A percentile compares a stretch with the other conserved stretches of the same genome.
phyloP scores from a whole-genome alignment of 2,329 filamentous ascomycete species.

The Aureobasidium mangrovei region DNA sequence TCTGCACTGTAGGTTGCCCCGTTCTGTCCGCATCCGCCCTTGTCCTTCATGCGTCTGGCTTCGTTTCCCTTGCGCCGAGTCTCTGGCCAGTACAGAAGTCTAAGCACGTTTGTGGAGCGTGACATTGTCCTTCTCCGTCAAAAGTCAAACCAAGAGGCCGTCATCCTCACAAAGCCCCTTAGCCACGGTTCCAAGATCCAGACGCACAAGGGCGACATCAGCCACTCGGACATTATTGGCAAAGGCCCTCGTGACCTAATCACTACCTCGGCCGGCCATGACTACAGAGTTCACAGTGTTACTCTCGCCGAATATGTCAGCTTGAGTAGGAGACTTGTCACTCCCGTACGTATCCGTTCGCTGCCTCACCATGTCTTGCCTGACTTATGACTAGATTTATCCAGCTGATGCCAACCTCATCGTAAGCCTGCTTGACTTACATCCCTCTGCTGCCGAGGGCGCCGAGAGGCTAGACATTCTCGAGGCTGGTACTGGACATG shows the following conservation, averaged over 20 bases:
- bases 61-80: not conserved
- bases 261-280: constrained; percentile 38
- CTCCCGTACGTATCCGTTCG: constrained; percentile 48
- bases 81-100: constrained; percentile 1
- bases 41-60: not conserved
- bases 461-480: constrained; percentile 59
- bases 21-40: not conserved
- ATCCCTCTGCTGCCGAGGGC: constrained; percentile 29
- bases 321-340: constrained; percentile 60
- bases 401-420: constrained; percentile 67
- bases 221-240: constrained; percentile 54
- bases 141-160: constrained; percentile 27
- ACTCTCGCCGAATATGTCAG: constrained; percentile 66
- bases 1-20: not conserved
- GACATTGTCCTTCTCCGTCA: constrained; percentile 36
- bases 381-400: constrained; percentile 51
- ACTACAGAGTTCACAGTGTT: constrained; percentile 53
- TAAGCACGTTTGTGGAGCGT: constrained; percentile 23
- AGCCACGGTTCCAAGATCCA: constrained; percentile 25
- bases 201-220: constrained; percentile 41
- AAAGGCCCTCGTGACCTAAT: constrained; percentile 51
- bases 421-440: constrained; percentile 66
- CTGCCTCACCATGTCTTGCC: not conserved
- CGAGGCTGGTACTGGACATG: constrained; percentile 80
- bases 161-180: constrained; percentile 33